Evolutionary conservation across 2,329 filamentous ascomycete genomes (phyloP), one percentile per base, ranked within the genome.

Genomic region (Chaetomiaceae sp.): DNA sequence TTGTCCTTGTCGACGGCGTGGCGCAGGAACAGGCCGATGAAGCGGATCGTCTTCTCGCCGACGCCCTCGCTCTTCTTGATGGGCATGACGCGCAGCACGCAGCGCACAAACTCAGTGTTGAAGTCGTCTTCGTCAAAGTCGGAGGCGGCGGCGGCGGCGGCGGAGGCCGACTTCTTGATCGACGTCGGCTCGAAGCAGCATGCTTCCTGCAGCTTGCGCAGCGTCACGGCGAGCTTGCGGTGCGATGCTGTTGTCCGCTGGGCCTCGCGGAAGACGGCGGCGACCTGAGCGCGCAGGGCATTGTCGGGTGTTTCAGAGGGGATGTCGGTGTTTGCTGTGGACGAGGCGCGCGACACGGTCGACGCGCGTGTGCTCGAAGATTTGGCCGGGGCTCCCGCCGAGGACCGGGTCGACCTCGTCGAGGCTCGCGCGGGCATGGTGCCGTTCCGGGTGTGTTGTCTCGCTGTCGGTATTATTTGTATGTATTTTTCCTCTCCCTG

Each of bases 61-160:
- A 88, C 91, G 13, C 81, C 77, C 70, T 99, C 93, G 33, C 87
- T 86, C 75, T 96, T 97, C 75, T 92, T 95, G 51, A 97, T 84
- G 1, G 86, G 81, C 74, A 99, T 81, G 44, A 92, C 79, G 49
- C 90, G 80, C 59, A 95, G 68, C 20, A 95, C 78, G 64, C 90
- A 96, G 64, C 93, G 80, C 50, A 84, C 79, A 51, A 97, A 83
- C 67, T 99, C 92, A 23, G 76, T 73, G 62, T 93, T 95, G 73
- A 99, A 97, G 51, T 93, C 85, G 43, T 85, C 79, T 66, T 95
- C 90, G 39, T 89, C 84, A 56, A 91, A 87, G 10, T 89, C 85
- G 58, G 83, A 79, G 10, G 74, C 69, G 3, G 63, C 72, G 58
- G 83, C 79, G 10, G 83, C 79, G 10, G 74, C 69, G 3, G 63